Evolutionary conservation across 768 basidiomycete genomes (phyloP), one percentile per base, ranked within the genome.

Genomic region (Hericium coralloides): DNA sequence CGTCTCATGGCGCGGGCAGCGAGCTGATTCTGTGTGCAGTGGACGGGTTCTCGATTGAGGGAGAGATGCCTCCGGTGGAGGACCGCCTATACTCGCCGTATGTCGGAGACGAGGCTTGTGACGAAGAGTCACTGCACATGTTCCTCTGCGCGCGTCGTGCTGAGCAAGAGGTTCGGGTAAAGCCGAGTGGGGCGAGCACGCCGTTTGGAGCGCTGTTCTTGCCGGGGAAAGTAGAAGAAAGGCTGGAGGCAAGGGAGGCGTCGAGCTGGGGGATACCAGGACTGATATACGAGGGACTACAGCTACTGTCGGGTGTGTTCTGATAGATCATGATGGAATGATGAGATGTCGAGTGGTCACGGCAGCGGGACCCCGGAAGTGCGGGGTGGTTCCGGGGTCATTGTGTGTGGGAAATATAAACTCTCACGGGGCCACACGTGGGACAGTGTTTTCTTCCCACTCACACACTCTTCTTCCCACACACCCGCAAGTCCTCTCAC

Each of bases 391-490:
- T 56, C 58, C 41, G 57, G 61, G 57, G 64, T 65, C 60, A 54
- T 59, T 59, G 62, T 65, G 63, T 23, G 59, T 58, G 58, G 52
- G 55, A 61, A 66, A 62, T 67, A 66, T 67, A 66, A 67, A 62
- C 61, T 64, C 63, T 61, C 59, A 65, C 59, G 59, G 58, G 54
- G 47, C 49, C 48, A 61, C 63, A 67, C 69, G 66, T 68, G 67
- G 66, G 68, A 60, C 60, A 52, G 22, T 55, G 63, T 59, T 60
- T 75, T 77, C 74, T 76, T 76, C 75, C 76, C 75, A 76, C 74
- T 68, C 69, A 65, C 67, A 66, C 67, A 65, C 71, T 72, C 66
- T 67, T 67, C 68, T 77, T 77, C 76, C 75, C 75, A 77, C 75
- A 77, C 73, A 70, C 66, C 67, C 49, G 38, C 41, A 38, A 54